Evolutionary conservation across 768 basidiomycete genomes (phyloP).

Genomic region (Podaxis carcinomalis): DNA sequence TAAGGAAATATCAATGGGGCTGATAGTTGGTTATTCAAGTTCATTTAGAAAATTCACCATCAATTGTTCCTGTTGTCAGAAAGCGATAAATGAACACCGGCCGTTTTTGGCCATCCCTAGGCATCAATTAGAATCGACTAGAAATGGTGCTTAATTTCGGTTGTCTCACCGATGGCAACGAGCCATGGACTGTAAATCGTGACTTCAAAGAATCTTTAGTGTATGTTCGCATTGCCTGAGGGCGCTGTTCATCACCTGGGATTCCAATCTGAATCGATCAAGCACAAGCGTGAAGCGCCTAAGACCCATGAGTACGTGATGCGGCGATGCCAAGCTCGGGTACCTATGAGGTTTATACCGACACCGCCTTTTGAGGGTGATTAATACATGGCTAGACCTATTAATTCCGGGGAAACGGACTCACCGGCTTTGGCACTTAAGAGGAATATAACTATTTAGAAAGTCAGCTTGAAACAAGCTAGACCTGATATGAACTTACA

Average conservation of each 20-base stretch:
- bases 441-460: slow-evolving; percentile 72
- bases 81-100: slow-evolving; percentile 89
- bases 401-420: slow-evolving; percentile 1
- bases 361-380: slow-evolving; percentile 60
- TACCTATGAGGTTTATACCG: slow-evolving; percentile 88
- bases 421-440: slow-evolving; percentile 84
- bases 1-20: slow-evolving; percentile 7
- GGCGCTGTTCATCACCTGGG: slow-evolving; percentile 51
- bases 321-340: not conserved
- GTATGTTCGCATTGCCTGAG: not conserved
- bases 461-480: not conserved
- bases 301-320: slow-evolving; percentile 3
- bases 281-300: slow-evolving; percentile 78
- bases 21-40: not conserved
- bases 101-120: slow-evolving; percentile 89
- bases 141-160: slow-evolving; percentile 7
- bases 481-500: slow-evolving; percentile 43
- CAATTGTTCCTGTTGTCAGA: slow-evolving; percentile 84
- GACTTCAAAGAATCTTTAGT: slow-evolving; percentile 35
- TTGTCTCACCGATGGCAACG: slow-evolving; percentile 76
- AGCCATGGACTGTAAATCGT: slow-evolving; percentile 96
- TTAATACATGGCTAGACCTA: not conserved
- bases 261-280: slow-evolving; percentile 94
- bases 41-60: slow-evolving; percentile 45
- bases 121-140: not conserved